Evolutionary conservation across 768 basidiomycete genomes (phyloP).

Genomic region (Boletales sp.): DNA sequence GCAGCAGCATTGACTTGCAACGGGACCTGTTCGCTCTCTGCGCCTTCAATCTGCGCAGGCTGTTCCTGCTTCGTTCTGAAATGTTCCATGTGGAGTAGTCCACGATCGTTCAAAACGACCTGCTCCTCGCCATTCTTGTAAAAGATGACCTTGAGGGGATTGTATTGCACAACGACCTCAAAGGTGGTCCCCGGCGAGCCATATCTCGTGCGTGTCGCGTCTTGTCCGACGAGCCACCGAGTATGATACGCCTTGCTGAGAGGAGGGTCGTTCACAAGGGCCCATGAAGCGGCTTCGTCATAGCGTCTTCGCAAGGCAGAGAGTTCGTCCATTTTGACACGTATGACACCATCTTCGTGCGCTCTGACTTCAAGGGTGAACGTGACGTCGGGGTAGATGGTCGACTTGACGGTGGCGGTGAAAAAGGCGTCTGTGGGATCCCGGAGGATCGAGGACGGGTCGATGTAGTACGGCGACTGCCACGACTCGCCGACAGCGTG

Average conservation of each 20-base stretch:
- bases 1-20: constrained; percentile 50
- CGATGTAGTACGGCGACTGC: constrained; percentile 85
- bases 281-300: constrained; percentile 90
- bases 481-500: constrained; percentile 55
- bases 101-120: constrained; percentile 84
- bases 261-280: constrained; percentile 68
- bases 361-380: constrained; percentile 82
- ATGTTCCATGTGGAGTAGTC: constrained; percentile 97
- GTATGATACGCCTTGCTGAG: constrained; percentile 47
- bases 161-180: constrained; percentile 66
- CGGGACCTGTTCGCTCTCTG: constrained; percentile 49
- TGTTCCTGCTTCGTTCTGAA: constrained; percentile 64
- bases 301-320: constrained; percentile 78
- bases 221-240: constrained; percentile 64
- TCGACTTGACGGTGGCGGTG: constrained; percentile 72
- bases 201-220: constrained; percentile 60
- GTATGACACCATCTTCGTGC: constrained; percentile 82
- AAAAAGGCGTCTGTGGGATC: constrained; percentile 56
- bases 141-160: constrained; percentile 74
- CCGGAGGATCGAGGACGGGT: constrained; percentile 48
- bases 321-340: constrained; percentile 92
- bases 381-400: constrained; percentile 77
- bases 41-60: constrained; percentile 37
- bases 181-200: constrained; percentile 58
- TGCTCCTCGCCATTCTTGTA: constrained; percentile 75